Evolutionary conservation across 805 yeast genomes (phyloP), one percentile per base, ranked within the genome.

Genomic region (Vanderwaltozyma tropicalis): DNA sequence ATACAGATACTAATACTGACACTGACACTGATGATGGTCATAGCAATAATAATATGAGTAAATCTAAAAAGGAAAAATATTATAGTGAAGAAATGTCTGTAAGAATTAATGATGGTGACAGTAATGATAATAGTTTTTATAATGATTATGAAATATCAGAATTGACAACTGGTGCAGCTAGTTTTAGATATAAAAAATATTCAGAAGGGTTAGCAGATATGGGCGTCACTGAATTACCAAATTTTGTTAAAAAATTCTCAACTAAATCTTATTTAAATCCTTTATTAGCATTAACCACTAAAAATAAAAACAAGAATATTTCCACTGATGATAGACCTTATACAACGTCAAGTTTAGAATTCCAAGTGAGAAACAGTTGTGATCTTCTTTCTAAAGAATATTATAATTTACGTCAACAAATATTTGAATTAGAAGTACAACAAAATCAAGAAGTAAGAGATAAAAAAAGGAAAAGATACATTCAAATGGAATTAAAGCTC

Each of bases 361-460:
- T 44, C 29, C 41, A 46, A 34, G 39, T 43, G 14, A 37, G 49
- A 21, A 40, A 41, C 14, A 38, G 41, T n/a, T 32, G 35, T 24
- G 34, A 51, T 22, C 32, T 58, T 11, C 25, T 57, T 11, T 42
- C 48, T 4, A 50, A 47, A 28, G 67, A 59, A 27, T 61, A 63
- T 38, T 42, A 46, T 18, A 54, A 50, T 9, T 35, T 62, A n/a
- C 49, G 62, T 32, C 48, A 43, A 32, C 40, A 35, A 40, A 20
- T 37, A 26, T 28, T 33, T 12, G 20, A 36, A 16, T 24, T 30
- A 14, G 40, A 40, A 22, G 18, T 29, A 10, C 25, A 26, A 28
- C 24, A 14, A 21, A 34, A 22, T 10, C 25, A 33, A 14, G 31
- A 17, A 25, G 16, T 22, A 4, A 27, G 34, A 18, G 38, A 35